A percentile compares a stretch with the other conserved stretches of the same genome.
phyloP scores from a whole-genome alignment of 2,329 filamentous ascomycete species.

The Dichotomopilus funicola region DNA sequence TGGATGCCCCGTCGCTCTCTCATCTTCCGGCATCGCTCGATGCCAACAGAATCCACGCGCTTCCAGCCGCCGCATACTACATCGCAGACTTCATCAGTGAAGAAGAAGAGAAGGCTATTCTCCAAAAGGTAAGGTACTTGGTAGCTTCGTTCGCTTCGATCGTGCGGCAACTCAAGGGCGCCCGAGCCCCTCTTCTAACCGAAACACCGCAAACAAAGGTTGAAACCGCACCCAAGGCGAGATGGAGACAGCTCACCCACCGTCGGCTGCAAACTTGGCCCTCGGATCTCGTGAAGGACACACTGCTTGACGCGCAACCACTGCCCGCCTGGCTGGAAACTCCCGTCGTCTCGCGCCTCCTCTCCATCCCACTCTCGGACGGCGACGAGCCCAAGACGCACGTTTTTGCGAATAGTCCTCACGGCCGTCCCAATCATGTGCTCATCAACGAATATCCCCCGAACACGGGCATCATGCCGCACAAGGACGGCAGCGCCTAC shows the following conservation, averaged over 20 bases:
- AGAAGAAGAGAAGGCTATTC: conserved; percentile 64
- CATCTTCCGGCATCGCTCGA: conserved; percentile 44
- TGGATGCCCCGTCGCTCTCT: conserved; percentile 9
- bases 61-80: conserved; percentile 70
- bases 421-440: conserved; percentile 77
- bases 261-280: conserved; percentile 89
- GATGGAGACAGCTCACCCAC: conserved; percentile 84
- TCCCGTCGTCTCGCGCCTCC: conserved; percentile 59
- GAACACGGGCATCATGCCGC: conserved; percentile 92
- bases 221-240: conserved; percentile 59
- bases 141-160: too few relatives aligned
- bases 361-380: conserved; percentile 40
- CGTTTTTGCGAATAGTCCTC: conserved; percentile 60
- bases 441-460: conserved; percentile 87
- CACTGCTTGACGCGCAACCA: conserved; percentile 60
- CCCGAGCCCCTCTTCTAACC: conserved; percentile 40
- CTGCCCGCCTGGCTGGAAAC: conserved; percentile 69
- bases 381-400: conserved; percentile 26
- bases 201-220: conserved; percentile 37
- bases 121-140: conserved; percentile 55
- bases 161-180: conserved; percentile 22
- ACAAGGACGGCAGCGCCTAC: conserved; percentile 89
- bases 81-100: conserved; percentile 75
- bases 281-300: conserved; percentile 71
- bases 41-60: conserved; percentile 42